Evolutionary conservation across 768 basidiomycete genomes (phyloP).

Genomic region (Pulveroboletus ravenelii): DNA sequence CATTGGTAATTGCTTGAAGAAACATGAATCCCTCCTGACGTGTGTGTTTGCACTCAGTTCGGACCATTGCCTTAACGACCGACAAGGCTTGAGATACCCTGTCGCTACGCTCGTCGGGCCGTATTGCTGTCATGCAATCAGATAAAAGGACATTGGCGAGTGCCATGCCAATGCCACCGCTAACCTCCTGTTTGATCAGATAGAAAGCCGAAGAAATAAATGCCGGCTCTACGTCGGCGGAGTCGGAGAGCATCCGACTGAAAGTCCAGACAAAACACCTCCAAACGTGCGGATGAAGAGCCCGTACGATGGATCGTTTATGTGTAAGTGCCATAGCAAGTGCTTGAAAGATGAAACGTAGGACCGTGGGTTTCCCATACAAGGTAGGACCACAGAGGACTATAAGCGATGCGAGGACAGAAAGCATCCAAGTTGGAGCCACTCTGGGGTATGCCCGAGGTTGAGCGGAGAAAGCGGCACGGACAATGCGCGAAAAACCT

Average conservation of each 20-base stretch:
- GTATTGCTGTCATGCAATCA: not conserved
- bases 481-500: conserved; percentile 27
- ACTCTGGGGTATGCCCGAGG: conserved; percentile 16
- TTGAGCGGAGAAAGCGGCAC: conserved; percentile 24
- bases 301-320: conserved; percentile 32
- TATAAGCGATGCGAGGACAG: conserved; percentile 43
- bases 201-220: conserved; percentile 35
- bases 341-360: conserved; percentile 37
- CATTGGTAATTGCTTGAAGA: conserved; percentile 34
- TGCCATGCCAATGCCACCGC: conserved; percentile 39
- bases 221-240: conserved; percentile 19
- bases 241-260: conserved; percentile 32
- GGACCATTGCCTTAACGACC: conserved; percentile 38
- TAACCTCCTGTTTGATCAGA: conserved; percentile 45
- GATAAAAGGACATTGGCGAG: conserved; percentile 40
- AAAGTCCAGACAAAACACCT: conserved; percentile 55
- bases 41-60: conserved; percentile 19
- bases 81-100: conserved; percentile 34
- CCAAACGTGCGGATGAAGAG: conserved; percentile 46
- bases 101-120: conserved; percentile 11
- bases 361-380: conserved; percentile 36
- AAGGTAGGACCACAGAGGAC: conserved; percentile 42
- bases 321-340: conserved; percentile 33
- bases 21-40: conserved; percentile 33
- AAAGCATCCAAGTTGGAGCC: conserved; percentile 42